Base-by-base conservation (phyloP, 768 basidiomycete species). In the Crucibulum laeve region DNA sequence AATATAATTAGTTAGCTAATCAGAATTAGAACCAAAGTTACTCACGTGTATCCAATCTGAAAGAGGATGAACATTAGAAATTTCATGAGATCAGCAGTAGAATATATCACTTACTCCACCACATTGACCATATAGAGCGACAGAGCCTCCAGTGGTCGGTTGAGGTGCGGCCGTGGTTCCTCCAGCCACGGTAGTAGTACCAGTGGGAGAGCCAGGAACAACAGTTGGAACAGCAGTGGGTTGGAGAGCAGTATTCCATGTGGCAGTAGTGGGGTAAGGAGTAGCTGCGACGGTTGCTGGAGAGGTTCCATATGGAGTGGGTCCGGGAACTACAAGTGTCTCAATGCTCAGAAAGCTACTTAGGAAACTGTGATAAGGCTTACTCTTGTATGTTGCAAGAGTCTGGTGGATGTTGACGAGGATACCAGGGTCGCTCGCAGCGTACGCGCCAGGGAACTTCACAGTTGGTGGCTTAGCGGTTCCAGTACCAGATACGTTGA, bases 221-320 rank as follows among this genome's bases (percentile, higher is more conserved):
- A 45, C 44, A 47, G 50, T 42, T 51, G 74, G 72, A 22, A 70
- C 68, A 18, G 73, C 69, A 35, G 63, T 56, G 19, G 76, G 73
- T 52, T 75, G 74, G 8, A 60, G 56, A 2, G 68, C 67, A 8
- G 73, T 75, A 59, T 72, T 71, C 71, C 72, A 76, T 14, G 73
- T 75, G 13, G 74, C 72, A 19, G 72, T 70, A 3, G 69, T 69
- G 11, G 73, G 70, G 47, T 53, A 77, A 3, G 69, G 44, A 18
- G 72, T 73, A 15, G 60, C 61, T 10, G 69, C 75, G 21, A 72
- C 61, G 4, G 70, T 41, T 4, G 70, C 60, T 14, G 64, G 63
- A 15, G 69, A 45, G 17, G 60, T 60, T 22, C 61, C 69, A 52
- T 71, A 75, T 0, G 72, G 69, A 13, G 65, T 55, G 2, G 74